phyloP scores from a whole-genome alignment of 805 yeast genomes.

The Starmerella stigmatis region DNA sequence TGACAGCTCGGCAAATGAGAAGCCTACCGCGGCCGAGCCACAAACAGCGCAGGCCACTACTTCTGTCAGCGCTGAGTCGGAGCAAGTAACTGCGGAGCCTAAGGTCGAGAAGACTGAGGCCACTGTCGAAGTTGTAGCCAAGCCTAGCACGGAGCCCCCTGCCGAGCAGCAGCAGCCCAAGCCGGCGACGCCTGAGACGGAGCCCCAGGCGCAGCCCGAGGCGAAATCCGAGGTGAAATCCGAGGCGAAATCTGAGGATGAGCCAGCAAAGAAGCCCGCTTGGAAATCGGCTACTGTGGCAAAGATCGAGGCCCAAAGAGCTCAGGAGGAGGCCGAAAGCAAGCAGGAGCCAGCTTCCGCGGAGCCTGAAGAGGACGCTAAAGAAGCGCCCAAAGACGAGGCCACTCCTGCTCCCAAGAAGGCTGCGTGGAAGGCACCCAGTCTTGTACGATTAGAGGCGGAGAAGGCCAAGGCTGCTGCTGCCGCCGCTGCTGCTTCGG shows the following conservation, averaged over 20 bases:
- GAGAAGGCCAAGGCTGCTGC: constrained; percentile 2
- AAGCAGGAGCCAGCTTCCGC: constrained; percentile 13
- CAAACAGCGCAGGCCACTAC: constrained; percentile 8
- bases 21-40: no score
- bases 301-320: constrained; percentile 23
- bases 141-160: constrained; percentile 6
- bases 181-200: constrained; percentile 4
- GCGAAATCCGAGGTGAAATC: constrained; percentile 14
- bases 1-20: no score
- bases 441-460: constrained; percentile 14
- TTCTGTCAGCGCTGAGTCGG: constrained; percentile 10
- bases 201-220: constrained; percentile 12
- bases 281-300: constrained; percentile 4
- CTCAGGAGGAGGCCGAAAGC: constrained; percentile 13
- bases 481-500: constrained; percentile 1
- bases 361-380: constrained; percentile 12
- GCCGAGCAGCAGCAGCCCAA: constrained; percentile 6
- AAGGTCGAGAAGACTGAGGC: constrained; percentile 5
- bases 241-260: constrained; percentile 14
- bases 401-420: neutral
- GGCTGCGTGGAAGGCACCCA: constrained; percentile 17
- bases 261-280: constrained; percentile 7
- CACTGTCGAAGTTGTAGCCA: constrained; percentile 3
- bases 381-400: constrained; percentile 7
- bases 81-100: neutral